Conservation (phyloP, 1,284 basidiomycete species). For the Xanthoconium separans region DNA sequence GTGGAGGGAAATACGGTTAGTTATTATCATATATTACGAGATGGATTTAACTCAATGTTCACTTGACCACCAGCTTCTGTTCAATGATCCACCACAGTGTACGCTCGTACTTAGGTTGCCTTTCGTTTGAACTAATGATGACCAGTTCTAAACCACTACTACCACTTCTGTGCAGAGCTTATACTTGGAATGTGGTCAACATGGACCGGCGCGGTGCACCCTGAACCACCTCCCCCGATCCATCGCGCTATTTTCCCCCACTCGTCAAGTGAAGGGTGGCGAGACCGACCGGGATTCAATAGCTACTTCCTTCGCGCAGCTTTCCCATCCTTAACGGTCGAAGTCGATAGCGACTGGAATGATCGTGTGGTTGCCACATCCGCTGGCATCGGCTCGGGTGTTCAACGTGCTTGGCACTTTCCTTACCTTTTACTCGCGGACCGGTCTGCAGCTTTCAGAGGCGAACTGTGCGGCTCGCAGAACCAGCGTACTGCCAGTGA, state of each 20-base stretch:
- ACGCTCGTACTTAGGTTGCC: slow-evolving; percentile 6
- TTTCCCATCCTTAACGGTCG: slow-evolving; percentile 72
- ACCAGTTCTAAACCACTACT: slow-evolving; percentile 73
- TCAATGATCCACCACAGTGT: slow-evolving; percentile 68
- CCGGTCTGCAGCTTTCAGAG: slow-evolving; percentile 72
- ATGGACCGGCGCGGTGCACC: slow-evolving; percentile 52
- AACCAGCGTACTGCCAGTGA: slow-evolving; percentile 72
- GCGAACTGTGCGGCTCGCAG: slow-evolving; percentile 53
- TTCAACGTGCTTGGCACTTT: slow-evolving; percentile 49
- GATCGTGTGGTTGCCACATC: slow-evolving; percentile 54
- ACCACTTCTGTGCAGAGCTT: slow-evolving; percentile 80
- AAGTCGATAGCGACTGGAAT: slow-evolving; percentile 66
- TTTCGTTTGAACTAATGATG: slow-evolving; percentile 4
- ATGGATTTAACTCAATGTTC: not conserved
- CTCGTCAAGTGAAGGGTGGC: slow-evolving; percentile 57
- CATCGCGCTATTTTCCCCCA: slow-evolving; percentile 71
- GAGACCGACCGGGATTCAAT: slow-evolving; percentile 72
- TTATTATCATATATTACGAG: slow-evolving; percentile 2
- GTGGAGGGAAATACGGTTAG: slow-evolving; percentile 70
- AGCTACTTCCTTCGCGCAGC: slow-evolving; percentile 71
- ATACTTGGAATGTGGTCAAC: slow-evolving; percentile 72
- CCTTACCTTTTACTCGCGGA: slow-evolving; percentile 66
- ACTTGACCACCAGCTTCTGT: slow-evolving; percentile 42
- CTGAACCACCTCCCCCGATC: slow-evolving; percentile 49
- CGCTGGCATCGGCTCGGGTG: slow-evolving; percentile 1